Base-by-base conservation (phyloP, 805 yeast species). In the Kodamaea nitidulidarum region DNA sequence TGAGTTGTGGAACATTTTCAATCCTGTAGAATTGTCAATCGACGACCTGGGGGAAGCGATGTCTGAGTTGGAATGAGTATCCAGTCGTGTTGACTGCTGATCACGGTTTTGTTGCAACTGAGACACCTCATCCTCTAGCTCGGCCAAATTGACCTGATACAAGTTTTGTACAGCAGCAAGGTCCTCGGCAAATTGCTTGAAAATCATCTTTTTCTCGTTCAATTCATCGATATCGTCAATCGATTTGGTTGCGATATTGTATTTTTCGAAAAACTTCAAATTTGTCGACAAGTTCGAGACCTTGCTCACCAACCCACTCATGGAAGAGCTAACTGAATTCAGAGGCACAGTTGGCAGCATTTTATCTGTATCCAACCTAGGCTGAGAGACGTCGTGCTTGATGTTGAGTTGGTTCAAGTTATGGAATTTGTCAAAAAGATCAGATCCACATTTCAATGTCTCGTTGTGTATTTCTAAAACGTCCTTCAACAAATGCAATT, bases 1-100 rank as follows among this genome's bases (percentile, higher is more conserved):
- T 7, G 51, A 34, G 5, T 61, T 65, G 36, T 60, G 70, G 48
- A 69, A 69, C 5, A 65, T 38, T 38, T 67, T 68, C 35, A 63
- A 54, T 15, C 47, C 47, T 7, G 40, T 39, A 5, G 39, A 25
- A 18, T 29, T 32, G 21, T 42, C 43, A 4, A 20, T 43, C 46
- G 37, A 36, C 4, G 35, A 35, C 26, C 37, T 29, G 31, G 36
- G 43, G 3, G 44, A 37, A 2, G 32, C 31, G 21, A 24, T 10
- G 3, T 20, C 32, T 4, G 47, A 42, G 25, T 20, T 27, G 4
- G 48, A 41, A 15, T 43, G 24, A n/a, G 35, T 29, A 7, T 20
- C 22, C 22, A 20, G 22, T 8, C 22, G 22, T 20, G 22, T 20
- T 20, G n/a, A n/a, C n/a, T 20, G 22, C 8, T 20, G 22, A 20